A percentile compares a stretch with the other conserved stretches of the same genome.
Evolutionary conservation across 2,329 filamentous ascomycete species (phyloP).

Genomic region (Epichloe uncinata): DNA sequence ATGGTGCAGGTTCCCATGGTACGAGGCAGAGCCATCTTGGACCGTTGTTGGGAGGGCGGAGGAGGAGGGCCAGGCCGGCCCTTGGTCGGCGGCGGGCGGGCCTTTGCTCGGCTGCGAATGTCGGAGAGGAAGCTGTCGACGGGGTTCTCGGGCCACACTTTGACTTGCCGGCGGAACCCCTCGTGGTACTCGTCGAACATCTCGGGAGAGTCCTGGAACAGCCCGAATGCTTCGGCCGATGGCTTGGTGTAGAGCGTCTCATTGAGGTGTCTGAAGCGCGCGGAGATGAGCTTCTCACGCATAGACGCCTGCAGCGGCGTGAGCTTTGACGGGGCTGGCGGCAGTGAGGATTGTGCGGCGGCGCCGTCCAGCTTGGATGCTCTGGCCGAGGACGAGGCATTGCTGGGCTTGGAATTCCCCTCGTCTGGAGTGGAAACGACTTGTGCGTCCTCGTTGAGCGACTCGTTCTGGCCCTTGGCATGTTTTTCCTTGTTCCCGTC

Average conservation of each 20-base stretch:
- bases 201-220: conserved; percentile 76
- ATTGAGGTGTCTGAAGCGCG: conserved; percentile 94
- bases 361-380: conserved; percentile 9
- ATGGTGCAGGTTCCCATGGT: conserved; percentile 63
- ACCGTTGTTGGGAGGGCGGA: conserved; percentile 12
- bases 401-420: conserved; percentile 4
- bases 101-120: conserved; percentile 53
- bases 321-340: conserved; percentile 45
- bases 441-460: conserved; percentile 7
- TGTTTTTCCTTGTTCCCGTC: conserved; percentile 18
- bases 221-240: conserved; percentile 65
- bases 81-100: conserved; percentile 22
- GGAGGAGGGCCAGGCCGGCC: conserved; percentile 13
- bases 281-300: conserved; percentile 87
- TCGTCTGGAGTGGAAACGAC: conserved; percentile 8
- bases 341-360: conserved; percentile 21
- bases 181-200: conserved; percentile 96
- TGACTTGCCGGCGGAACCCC: conserved; percentile 89
- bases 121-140: conserved; percentile 73
- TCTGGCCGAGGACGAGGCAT: neutral
- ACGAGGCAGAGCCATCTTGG: conserved; percentile 48
- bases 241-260: conserved; percentile 91
- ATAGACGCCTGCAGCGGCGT: conserved; percentile 90
- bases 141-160: conserved; percentile 93
- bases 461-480: conserved; percentile 13